Evolutionary conservation across 2,329 filamentous ascomycete genomes (phyloP).

Genomic region (Ophiostoma sp.): DNA sequence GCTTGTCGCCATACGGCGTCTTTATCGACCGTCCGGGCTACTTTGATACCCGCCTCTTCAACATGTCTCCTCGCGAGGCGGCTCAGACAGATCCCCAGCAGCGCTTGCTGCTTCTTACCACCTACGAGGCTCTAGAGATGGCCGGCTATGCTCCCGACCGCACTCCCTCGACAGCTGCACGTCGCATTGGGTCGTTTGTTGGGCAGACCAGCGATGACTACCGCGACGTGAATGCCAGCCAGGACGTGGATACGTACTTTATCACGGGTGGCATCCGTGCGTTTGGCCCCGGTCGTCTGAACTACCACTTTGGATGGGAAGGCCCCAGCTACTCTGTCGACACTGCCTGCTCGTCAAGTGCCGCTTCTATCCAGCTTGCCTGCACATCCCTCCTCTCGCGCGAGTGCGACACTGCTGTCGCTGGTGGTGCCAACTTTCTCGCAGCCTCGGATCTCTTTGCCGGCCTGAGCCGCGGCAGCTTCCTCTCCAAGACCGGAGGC

Average conservation of each 20-base stretch:
- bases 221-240: constrained; percentile 66
- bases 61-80: constrained; percentile 72
- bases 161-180: constrained; percentile 61
- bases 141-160: constrained; percentile 69
- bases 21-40: constrained; percentile 68
- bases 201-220: constrained; percentile 72
- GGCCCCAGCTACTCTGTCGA: constrained; percentile 69
- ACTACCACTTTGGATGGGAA: constrained; percentile 72
- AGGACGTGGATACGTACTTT: constrained; percentile 60
- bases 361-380: constrained; percentile 64
- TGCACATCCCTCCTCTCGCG: constrained; percentile 69
- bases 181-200: constrained; percentile 66
- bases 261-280: constrained; percentile 43
- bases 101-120: constrained; percentile 67
- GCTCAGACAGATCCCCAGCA: constrained; percentile 78
- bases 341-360: constrained; percentile 72
- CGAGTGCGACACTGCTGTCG: constrained; percentile 75
- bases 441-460: constrained; percentile 78
- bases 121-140: constrained; percentile 78
- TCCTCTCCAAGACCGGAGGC: constrained; percentile 68
- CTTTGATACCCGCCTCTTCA: constrained; percentile 79
- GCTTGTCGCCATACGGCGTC: constrained; percentile 71
- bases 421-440: constrained; percentile 73
- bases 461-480: constrained; percentile 69
- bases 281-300: constrained; percentile 54